Base-by-base conservation (phyloP, 441 rosid genomes). In the Flueggea neowawraea region DNA sequence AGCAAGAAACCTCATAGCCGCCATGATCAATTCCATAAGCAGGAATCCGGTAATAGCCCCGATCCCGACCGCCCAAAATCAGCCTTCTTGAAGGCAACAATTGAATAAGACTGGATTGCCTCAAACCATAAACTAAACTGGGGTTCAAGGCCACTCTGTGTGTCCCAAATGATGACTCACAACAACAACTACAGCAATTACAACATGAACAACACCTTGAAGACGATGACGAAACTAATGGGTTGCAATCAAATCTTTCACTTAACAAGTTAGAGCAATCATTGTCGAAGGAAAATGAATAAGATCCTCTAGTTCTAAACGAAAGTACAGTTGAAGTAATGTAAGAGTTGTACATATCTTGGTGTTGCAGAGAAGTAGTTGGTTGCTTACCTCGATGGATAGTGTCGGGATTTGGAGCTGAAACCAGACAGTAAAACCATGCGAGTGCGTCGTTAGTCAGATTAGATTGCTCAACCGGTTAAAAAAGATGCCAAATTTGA, bases 61-160 rank as follows among this genome's bases (percentile, higher is more conserved):
- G 54, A 12, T 62, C 64, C 52, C 66, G 66, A 53, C 69, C 78
- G 57, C 74, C 80, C 61, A 82, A 69, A 10, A 87, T 61, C 66
- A 84, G 62, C 76, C 87, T 76, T 75, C 78, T 82, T 71, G 73
- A 75, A 58, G 89, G 81, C 56, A 91, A 71, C 57, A 83, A 79
- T 2, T 82, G 90, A 68, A 94, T 78, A 60, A 94, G 74, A 44
- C 80, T 74, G 58, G 96, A 84, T 60, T 91, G 96, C 78, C 96
- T 81, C 70, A 78, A 54, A 52, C 95, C 96, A 75, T 69, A 83
- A 69, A 76, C 69, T 61, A 75, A 80, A 52, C 74, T 65, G 64
- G 91, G 75, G 77, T 60, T 70, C 63, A 66, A 28, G 17, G 74
- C 73, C 59, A 77, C 32, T 65, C 77, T 76, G 56, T 60, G 69